Percentiles rank a stretch among this genome's conserved stretches.
phyloP scores from a whole-genome alignment of 352 stramenopile species.

The Globisporangium barbulae region DNA sequence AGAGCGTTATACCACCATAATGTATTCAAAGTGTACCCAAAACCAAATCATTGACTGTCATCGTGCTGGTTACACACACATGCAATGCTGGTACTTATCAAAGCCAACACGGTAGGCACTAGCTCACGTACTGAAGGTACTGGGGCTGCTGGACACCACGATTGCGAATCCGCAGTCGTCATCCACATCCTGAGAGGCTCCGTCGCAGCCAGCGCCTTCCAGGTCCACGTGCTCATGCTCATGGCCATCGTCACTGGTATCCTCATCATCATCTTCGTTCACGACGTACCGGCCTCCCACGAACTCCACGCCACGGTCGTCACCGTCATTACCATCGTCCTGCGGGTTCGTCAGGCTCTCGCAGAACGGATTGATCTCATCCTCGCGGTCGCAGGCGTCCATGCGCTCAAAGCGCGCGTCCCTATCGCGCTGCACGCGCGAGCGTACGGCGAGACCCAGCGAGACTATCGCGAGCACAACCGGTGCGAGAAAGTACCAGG shows the following conservation, averaged over 20 bases:
- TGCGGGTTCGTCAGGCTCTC: slow-evolving; percentile 17
- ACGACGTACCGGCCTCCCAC: slow-evolving; percentile 24
- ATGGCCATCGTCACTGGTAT: slow-evolving; percentile 10
- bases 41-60: no score
- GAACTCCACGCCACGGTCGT: slow-evolving; percentile 28
- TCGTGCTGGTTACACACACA: not conserved
- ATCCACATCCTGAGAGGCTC: not conserved
- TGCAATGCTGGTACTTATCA: not conserved
- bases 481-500: slow-evolving; percentile 45
- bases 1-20: not conserved
- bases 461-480: slow-evolving; percentile 39
- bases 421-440: slow-evolving; percentile 5
- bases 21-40: no score
- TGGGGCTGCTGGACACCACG: slow-evolving; percentile 5
- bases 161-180: slow-evolving; percentile 6
- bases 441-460: slow-evolving; percentile 33
- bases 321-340: slow-evolving; percentile 23
- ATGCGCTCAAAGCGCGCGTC: slow-evolving; percentile 33
- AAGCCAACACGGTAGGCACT: no score
- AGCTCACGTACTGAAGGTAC: not conserved
- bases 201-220: not conserved
- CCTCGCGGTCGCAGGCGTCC: slow-evolving; percentile 30
- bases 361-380: slow-evolving; percentile 84
- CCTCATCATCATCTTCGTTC: slow-evolving; percentile 18
- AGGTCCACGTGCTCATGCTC: no score